These are phyloP conservation scores for Chlorella sp. DNA, from an alignment of 139 green algal species.

Conservation along the genomic window DNA sequence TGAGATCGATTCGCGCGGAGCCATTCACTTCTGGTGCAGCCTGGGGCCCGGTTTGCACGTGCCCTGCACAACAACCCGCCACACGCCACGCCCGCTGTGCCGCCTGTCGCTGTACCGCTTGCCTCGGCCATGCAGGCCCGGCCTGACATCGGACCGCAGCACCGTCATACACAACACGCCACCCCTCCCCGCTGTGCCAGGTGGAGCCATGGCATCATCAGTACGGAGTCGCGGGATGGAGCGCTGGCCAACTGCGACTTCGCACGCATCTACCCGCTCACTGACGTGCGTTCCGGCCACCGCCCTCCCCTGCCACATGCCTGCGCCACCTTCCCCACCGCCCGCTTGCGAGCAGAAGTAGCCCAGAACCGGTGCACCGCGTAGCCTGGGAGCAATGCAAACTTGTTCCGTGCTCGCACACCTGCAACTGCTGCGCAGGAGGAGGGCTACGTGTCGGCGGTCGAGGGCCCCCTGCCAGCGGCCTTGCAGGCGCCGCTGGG, in stretches of 20 bases:
- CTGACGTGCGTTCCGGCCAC: neutral
- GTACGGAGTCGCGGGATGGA: constrained; percentile 41
- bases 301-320: too few species aligned
- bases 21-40: constrained; percentile 75
- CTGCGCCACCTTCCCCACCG: neutral
- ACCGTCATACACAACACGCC: too few species aligned
- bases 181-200: neutral
- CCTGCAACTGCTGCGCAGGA: neutral
- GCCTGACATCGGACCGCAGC: too few species aligned
- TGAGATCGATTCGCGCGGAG: constrained; percentile 72
- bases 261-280: constrained; percentile 41
- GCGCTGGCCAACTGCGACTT: constrained; percentile 64
- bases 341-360: too few species aligned
- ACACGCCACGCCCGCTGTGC: too few species aligned
- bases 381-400: too few species aligned
- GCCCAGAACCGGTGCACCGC: too few species aligned
- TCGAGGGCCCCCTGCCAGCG: neutral
- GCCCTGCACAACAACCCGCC: too few species aligned
- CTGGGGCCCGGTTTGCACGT: neutral
- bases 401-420: too few species aligned
- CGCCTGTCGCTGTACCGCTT: too few species aligned
- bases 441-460: neutral
- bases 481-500: neutral
- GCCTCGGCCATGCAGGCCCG: too few species aligned
- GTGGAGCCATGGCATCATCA: constrained; percentile 69